Evolutionary conservation across 2,329 filamentous ascomycete species (phyloP), one percentile per base, ranked within the genome.

Genomic region (Xylaria arbuscula): DNA sequence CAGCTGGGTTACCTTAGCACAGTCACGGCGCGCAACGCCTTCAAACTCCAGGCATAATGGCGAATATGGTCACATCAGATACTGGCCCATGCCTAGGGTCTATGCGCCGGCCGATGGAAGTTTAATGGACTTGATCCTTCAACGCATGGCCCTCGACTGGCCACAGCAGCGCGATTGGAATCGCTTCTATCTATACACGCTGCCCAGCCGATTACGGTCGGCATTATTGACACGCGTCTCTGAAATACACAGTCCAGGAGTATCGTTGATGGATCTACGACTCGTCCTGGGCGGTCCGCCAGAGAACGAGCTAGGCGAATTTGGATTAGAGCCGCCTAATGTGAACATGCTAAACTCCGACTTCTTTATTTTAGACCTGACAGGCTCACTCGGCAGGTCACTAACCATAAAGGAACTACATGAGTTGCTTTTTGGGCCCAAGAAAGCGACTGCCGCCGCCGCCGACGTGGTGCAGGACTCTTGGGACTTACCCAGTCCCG

Each of bases 121-220:
- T 73, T 75, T 90, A 60, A 81, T 87, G 63, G 87, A 87, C 71
- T 76, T 84, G 32, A 78, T 83, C 24, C 77, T 90, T 62, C 81
- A 83, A 67, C 79, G 77, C 56, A 82, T 90, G 71, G 87, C 83
- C 4, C 71, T 76, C 2, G 83, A 88, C 68, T 90, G 88, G 88
- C 80, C 82, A 17, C 80, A 84, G 62, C 86, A 89, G 71, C 80
- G 82, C 24, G 80, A 83, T 45, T 89, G 87, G 78, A 85, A 89
- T 74, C 83, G 81, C 66, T 84, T 89, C 70, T 84, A 89, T 74
- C 78, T 90, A 54, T 86, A 85, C 66, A 83, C 83, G 50, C 74
- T 90, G 47, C 87, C 88, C 5, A 85, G 82, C 47, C 82, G 84
- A 65, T 72, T 89, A 45, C 84, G 88, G 66, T 80, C 83, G 40